phyloP scores from a whole-genome alignment of 805 yeast species.

The Yarrowia sp. region DNA sequence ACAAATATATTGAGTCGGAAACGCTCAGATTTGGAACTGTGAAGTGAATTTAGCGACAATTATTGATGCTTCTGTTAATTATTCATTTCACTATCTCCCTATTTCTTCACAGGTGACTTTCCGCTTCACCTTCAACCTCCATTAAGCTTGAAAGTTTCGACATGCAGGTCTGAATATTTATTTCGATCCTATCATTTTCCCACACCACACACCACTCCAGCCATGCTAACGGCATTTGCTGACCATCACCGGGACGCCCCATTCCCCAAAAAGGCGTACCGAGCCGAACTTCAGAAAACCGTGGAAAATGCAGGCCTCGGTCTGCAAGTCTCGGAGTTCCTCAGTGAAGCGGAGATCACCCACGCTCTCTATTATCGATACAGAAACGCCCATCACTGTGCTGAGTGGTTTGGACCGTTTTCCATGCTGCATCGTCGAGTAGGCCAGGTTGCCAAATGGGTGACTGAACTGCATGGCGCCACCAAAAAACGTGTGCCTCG shows the following conservation, averaged over 20 bases:
- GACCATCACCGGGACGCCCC: conserved; percentile 24
- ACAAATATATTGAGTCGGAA: too few species aligned
- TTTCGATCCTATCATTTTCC: not conserved
- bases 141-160: not conserved
- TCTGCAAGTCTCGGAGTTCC: conserved; percentile 39
- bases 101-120: too few species aligned
- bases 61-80: too few species aligned
- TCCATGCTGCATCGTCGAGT: conserved; percentile 64
- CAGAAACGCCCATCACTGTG: conserved; percentile 74
- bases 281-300: conserved; percentile 40
- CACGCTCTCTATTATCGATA: conserved; percentile 73
- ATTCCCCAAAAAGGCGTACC: conserved; percentile 40
- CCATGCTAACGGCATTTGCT: conserved; percentile 20
- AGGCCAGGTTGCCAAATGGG: conserved; percentile 40
- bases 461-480: conserved; percentile 1
- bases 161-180: conserved; percentile 19
- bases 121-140: too few species aligned
- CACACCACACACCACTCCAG: not conserved
- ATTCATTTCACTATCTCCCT: too few species aligned
- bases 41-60: too few species aligned
- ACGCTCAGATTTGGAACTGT: too few species aligned
- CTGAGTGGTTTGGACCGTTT: conserved; percentile 79
- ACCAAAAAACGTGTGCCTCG: conserved; percentile 35
- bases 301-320: conserved; percentile 38
- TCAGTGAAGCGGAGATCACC: conserved; percentile 53